These are phyloP conservation scores for Hirschfeldia incana DNA, from an alignment of 345 rosid genomes.

Conservation along the genomic window DNA sequence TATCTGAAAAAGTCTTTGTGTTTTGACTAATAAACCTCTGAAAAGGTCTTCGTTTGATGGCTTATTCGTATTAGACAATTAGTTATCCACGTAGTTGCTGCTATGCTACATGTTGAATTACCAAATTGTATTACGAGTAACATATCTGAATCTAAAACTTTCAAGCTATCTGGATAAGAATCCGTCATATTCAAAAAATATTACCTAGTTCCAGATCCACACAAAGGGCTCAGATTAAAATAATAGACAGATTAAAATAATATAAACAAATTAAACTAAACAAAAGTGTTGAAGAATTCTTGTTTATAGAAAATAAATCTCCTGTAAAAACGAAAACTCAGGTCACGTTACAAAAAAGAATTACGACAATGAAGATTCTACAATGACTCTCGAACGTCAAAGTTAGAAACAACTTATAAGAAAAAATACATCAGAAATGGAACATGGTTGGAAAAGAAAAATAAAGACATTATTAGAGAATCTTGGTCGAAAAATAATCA, in stretches of 20 bases:
- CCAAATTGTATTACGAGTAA: background rate
- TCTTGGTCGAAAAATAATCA: too few species aligned
- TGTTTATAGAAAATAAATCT: too few species aligned
- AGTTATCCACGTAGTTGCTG: background rate
- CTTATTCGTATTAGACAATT: background rate
- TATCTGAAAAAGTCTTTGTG: background rate
- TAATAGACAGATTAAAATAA: too few species aligned
- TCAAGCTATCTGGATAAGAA: too few species aligned
- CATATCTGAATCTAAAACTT: too few species aligned
- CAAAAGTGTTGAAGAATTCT: too few species aligned
- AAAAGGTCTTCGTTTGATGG: background rate
- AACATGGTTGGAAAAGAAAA: background rate
- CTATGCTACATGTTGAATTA: background rate
- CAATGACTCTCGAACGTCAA: background rate
- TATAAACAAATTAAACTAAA: too few species aligned
- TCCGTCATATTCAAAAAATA: too few species aligned
- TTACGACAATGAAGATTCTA: background rate
- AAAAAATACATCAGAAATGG: background rate
- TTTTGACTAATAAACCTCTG: background rate
- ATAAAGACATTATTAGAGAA: too few species aligned
- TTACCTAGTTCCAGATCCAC: too few species aligned
- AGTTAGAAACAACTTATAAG: background rate
- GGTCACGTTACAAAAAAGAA: background rate
- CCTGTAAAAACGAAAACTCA: background rate
- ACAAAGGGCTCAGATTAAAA: too few species aligned